phyloP scores from a whole-genome alignment of 148 eudicot genomes.

The Pharnaceum exiguum region DNA sequence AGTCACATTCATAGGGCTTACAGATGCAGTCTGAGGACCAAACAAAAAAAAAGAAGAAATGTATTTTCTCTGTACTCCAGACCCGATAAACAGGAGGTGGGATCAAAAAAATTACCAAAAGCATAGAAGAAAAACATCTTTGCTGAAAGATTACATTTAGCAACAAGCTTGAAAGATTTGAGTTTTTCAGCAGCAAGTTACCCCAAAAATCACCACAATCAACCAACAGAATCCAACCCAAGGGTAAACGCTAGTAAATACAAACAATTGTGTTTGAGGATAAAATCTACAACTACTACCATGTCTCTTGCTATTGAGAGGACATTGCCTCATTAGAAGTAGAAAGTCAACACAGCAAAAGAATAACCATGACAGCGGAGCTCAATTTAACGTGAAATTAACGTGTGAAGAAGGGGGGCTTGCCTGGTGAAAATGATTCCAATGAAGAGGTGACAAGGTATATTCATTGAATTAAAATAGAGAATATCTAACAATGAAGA shows the following conservation, averaged over 20 bases:
- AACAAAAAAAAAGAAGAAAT: constrained; percentile 28
- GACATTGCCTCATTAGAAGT: neutral
- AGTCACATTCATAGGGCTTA: constrained; percentile 27
- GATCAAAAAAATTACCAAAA: constrained; percentile 1
- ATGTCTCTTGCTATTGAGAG: neutral
- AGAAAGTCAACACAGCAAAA: neutral
- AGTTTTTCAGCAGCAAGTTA: neutral
- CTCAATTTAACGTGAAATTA: too few relatives aligned
- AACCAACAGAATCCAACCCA: neutral
- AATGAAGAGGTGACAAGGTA: too few relatives aligned
- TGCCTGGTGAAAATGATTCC: too few relatives aligned
- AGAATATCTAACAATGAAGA: too few relatives aligned
- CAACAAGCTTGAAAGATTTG: neutral
- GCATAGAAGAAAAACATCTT: neutral
- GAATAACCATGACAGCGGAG: neutral
- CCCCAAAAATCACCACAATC: neutral
- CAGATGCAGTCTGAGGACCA: constrained; percentile 41
- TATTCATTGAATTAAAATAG: too few relatives aligned
- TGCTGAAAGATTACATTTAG: neutral
- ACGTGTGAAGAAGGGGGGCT: too few relatives aligned
- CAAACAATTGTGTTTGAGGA: neutral
- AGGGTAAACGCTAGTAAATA: neutral
- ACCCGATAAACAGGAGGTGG: neutral
- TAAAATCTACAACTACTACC: neutral
- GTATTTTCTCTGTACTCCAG: too few relatives aligned